Base-by-base conservation (phyloP, 495 filamentous ascomycete genomes). In the Pseudoneurospora amorphoporcata region DNA sequence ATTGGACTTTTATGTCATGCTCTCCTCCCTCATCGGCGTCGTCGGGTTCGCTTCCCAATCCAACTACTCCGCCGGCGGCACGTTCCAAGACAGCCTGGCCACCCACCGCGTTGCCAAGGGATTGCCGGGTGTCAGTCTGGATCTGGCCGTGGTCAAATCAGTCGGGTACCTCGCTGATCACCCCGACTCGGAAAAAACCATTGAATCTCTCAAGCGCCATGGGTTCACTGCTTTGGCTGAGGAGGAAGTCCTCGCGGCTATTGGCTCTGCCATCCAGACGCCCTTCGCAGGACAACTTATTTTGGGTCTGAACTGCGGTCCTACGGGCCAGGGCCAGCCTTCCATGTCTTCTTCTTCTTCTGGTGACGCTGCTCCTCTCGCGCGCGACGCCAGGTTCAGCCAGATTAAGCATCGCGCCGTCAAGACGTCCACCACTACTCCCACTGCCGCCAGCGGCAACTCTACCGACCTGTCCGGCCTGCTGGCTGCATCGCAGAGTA, bases 1-100 rank as follows among this genome's bases (percentile, higher is more conserved):
- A 38, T 78, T 88, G 16, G 84, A 87, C 75, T 89, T 88, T 79
- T 88, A 85, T 81, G 75, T 89, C 72, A 83, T 88, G 81, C 77
- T 88, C 1, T 86, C 84, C 12, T 89, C 87, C 0, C 71, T 82
- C 6, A 70, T 79, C 12, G 83, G 84, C 16, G 74, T 85, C n/a
- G 29, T 79, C 3, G 86, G 86, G 37, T 79, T 76, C 39, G 73
- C 73, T 17, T 80, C 81, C 6, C 86, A 88, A 72, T 75, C 83
- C 39, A 86, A 86, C 74, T 88, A 88, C 76, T 82, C 83, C 1
- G 84, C 86, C 0, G 86, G 84, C 38, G 83, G 84, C 35, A 71
- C 75, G 16, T 80, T 81, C 70, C 76, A 79, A 2, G 81, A 83
- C 69, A 79, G 75, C 0, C 72, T 80, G 2, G 74, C 78, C 0